These are phyloP conservation scores for Stephania cephalantha DNA, from an alignment of 164 flowering plant species.

Conservation along the genomic window DNA sequence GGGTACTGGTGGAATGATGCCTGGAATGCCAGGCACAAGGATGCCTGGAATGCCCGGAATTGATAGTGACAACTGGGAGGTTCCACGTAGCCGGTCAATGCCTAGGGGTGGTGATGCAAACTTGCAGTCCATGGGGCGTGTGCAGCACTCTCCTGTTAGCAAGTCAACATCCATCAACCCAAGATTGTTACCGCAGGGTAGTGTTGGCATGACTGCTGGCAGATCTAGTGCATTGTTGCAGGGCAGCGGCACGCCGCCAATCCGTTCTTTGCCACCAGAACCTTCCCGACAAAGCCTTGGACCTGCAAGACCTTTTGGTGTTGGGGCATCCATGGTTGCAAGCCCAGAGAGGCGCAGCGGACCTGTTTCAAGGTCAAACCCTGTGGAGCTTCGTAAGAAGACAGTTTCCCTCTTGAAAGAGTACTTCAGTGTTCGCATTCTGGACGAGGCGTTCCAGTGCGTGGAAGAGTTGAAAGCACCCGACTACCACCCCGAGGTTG, in stretches of 20 bases:
- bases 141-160: conserved; percentile 41
- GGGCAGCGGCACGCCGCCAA: conserved; percentile 39
- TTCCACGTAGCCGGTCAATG: conserved; percentile 57
- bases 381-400: conserved; percentile 47
- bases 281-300: conserved; percentile 22
- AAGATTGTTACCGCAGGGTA: conserved; percentile 72
- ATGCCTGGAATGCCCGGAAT: conserved; percentile 93
- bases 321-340: conserved; percentile 19
- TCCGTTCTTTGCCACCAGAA: conserved; percentile 28
- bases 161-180: conserved; percentile 46
- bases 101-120: conserved; percentile 45
- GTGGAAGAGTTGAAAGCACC: conserved; percentile 81
- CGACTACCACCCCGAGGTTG: conserved; percentile 59
- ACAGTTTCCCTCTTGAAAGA: conserved; percentile 74
- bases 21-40: conserved; percentile 91
- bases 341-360: conserved; percentile 33
- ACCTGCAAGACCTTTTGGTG: conserved; percentile 26
- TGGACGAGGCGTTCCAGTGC: conserved; percentile 81
- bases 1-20: conserved; percentile 94
- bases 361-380: conserved; percentile 26
- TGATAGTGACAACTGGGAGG: conserved; percentile 88
- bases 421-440: conserved; percentile 52
- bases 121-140: conserved; percentile 36
- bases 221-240: conserved; percentile 68
- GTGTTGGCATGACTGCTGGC: conserved; percentile 51